Evolutionary conservation across 2,329 filamentous ascomycete genomes (phyloP).

Genomic region (Boeremia exigua): DNA sequence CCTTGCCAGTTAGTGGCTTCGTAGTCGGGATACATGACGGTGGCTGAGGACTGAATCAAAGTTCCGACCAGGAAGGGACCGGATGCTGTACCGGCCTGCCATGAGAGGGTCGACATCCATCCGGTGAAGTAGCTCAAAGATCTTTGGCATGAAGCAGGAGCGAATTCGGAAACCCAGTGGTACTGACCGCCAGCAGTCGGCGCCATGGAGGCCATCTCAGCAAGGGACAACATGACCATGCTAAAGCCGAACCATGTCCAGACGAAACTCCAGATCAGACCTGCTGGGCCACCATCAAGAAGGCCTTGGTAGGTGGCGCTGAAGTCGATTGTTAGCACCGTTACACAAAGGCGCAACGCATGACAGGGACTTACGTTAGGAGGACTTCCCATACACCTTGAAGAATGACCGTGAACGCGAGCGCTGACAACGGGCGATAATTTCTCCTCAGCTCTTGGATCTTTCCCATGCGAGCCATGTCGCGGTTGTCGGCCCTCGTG

Average conservation of each 20-base stretch:
- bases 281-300: constrained; percentile 40
- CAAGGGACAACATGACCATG: constrained; percentile 40
- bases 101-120: constrained; percentile 59
- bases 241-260: constrained; percentile 45
- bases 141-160: constrained; percentile 37
- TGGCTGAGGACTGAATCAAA: constrained; percentile 53
- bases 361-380: constrained; percentile 32
- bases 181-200: constrained; percentile 45
- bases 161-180: constrained; percentile 46
- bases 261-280: constrained; percentile 45
- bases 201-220: constrained; percentile 47
- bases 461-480: constrained; percentile 46
- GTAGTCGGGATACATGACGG: constrained; percentile 53
- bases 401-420: constrained; percentile 43
- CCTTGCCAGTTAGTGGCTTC: constrained; percentile 54
- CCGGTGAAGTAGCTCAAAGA: constrained; percentile 43
- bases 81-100: constrained; percentile 58
- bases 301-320: constrained; percentile 40
- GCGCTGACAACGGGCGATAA: constrained; percentile 40
- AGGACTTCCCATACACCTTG: constrained; percentile 45
- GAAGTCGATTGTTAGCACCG: constrained; percentile 7
- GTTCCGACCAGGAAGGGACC: constrained; percentile 57
- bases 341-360: neutral
- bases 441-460: constrained; percentile 43
- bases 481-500: constrained; percentile 35